These are phyloP conservation scores for Saccharomyces eubayanus DNA, from an alignment of 805 yeast species.

Conservation along the genomic window DNA sequence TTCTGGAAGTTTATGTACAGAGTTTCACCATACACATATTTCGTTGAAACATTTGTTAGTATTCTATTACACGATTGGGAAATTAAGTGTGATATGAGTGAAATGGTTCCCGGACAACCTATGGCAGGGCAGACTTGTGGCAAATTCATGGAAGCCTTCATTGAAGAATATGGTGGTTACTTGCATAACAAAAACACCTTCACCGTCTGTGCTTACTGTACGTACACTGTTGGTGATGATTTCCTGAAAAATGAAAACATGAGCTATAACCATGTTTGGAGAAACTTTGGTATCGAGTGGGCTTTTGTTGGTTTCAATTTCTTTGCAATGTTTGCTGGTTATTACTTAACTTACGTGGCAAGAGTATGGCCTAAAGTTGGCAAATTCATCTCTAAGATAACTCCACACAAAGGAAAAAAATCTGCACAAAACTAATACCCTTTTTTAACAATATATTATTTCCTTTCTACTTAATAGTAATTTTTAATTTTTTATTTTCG, in stretches of 20 bases:
- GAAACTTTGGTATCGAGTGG: constrained; percentile 51
- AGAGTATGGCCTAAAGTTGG: constrained; percentile 14
- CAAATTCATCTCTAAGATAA: neutral
- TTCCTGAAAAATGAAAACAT: constrained; percentile 34
- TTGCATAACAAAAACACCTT: constrained; percentile 41
- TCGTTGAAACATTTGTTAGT: constrained; percentile 44
- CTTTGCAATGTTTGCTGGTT: constrained; percentile 27
- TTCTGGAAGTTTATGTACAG: constrained; percentile 72
- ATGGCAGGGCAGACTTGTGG: constrained; percentile 56
- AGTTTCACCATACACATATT: constrained; percentile 54
- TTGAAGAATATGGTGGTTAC: constrained; percentile 44
- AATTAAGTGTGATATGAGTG: constrained; percentile 43
- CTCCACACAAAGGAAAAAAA: neutral
- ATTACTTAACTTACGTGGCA: constrained; percentile 15
- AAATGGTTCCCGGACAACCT: constrained; percentile 44
- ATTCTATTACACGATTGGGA: constrained; percentile 41
- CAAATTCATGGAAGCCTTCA: constrained; percentile 40
- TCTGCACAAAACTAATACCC: neutral
- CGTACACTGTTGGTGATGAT: constrained; percentile 33
- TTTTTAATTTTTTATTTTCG: neutral
- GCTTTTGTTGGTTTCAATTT: constrained; percentile 46
- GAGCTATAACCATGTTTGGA: constrained; percentile 43
- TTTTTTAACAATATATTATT: neutral
- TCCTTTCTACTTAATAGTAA: neutral
- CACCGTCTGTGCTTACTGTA: constrained; percentile 36